Evolutionary conservation across 192 early-diverging fungal genomes (phyloP), one percentile per base, ranked within the genome.

Genomic region (Mortierella alpina): DNA sequence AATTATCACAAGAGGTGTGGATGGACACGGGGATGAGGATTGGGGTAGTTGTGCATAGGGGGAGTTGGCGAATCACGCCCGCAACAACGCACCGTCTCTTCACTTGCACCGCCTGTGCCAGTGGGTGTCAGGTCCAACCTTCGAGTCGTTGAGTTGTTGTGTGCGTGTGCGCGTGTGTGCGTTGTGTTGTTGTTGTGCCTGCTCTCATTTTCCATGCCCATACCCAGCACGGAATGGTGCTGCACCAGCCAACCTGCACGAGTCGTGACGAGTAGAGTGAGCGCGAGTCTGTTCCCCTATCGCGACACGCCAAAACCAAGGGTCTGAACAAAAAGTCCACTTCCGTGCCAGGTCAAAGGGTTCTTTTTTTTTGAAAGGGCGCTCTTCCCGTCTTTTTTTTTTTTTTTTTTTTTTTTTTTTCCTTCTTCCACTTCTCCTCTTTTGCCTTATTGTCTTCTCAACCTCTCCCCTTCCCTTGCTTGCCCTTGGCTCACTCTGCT

Each of bases 391-490:
- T 46, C 7, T 15, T 17, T 55, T 59, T 59, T 17, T 2, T 68
- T 50, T 73, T 6, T 51, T 41, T 65, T 15, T 46, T 31, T 48
- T 55, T 44, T 63, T 5, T 53, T 63, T n/a, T 67, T 42, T 48
- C 2, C 22, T 14, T 44, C 57, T 58, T 40, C 59, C 7, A 8
- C 3, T 7, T 57, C 54, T 7, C 44, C 0, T 39, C 65, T 9
- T 11, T 10, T 23, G 14, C 31, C n/a, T 31, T 65, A 48, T 65
- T 15, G 17, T 65, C 6, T 64, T 50, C 62, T 47, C 60, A 62
- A 17, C 5, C n/a, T 62, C 15, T 62, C 46, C 17, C 15, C n/a
- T 42, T 47, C 15, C 20, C 20, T 53, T 53, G 31, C 31, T 31
- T 31, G 31, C 31, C 31, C 31, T 31, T 31, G 31, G 6, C 56